These are phyloP conservation scores for Eucalyptus marginata DNA, from an alignment of 345 rosid genomes.

Conservation along the genomic window DNA sequence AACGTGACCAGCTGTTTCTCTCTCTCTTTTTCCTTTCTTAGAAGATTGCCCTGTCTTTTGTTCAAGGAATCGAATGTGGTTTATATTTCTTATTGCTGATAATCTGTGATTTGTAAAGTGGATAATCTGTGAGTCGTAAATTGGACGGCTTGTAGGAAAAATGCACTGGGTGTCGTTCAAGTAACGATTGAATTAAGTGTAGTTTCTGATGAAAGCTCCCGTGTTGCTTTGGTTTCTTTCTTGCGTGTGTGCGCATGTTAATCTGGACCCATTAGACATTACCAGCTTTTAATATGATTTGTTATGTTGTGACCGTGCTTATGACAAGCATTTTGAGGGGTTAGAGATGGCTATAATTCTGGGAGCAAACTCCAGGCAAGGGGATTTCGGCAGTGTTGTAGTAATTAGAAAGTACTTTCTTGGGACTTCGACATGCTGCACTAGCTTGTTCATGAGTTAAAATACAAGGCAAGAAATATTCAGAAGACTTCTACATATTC, in stretches of 20 bases:
- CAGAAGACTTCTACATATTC: neutral
- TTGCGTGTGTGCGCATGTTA: neutral
- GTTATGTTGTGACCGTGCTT: neutral
- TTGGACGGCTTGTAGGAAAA: neutral
- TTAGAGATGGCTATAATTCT: neutral
- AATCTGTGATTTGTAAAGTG: neutral
- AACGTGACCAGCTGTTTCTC: neutral
- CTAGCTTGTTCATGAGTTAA: neutral
- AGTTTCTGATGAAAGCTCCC: neutral
- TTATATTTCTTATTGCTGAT: neutral
- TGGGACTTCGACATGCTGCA: neutral
- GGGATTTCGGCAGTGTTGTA: neutral
- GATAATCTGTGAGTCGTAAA: neutral
- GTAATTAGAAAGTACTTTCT: neutral
- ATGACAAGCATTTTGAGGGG: neutral
- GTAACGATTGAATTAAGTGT: neutral
- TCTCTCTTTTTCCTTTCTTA: neutral
- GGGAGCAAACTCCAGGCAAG: neutral
- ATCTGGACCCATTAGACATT: neutral
- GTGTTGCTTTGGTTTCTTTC: neutral
- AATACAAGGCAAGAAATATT: neutral
- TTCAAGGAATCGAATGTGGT: neutral
- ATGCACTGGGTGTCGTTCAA: rapidly evolving
- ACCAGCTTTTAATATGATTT: neutral
- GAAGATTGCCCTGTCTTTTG: neutral